Evolutionary conservation across 192 early-diverging fungal species (phyloP).

Genomic region (Coemansia sp.): DNA sequence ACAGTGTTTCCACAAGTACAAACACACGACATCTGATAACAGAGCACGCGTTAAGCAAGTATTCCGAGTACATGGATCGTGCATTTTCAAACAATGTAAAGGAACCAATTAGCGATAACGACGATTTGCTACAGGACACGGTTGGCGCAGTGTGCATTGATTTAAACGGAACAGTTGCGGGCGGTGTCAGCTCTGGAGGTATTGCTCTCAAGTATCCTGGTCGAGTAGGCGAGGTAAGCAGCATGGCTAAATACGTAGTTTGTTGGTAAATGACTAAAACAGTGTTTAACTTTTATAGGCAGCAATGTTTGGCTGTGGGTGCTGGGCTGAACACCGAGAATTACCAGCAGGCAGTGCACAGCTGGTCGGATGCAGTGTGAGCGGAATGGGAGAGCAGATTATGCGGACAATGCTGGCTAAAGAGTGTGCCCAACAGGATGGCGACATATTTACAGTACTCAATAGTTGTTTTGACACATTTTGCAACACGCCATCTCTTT

Average conservation of each 20-base stretch:
- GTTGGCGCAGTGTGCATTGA: slow-evolving; percentile 85
- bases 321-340: slow-evolving; percentile 66
- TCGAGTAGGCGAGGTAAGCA: slow-evolving; percentile 74
- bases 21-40: slow-evolving; percentile 28
- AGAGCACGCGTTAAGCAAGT: slow-evolving; percentile 14
- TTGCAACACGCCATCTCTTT: slow-evolving; percentile 7
- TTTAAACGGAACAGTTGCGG: slow-evolving; percentile 58
- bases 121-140: slow-evolving; percentile 65
- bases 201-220: slow-evolving; percentile 83
- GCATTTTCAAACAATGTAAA: not conserved
- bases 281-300: slow-evolving; percentile 54
- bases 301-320: slow-evolving; percentile 78
- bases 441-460: slow-evolving; percentile 21
- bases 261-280: not conserved
- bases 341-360: slow-evolving; percentile 17
- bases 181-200: slow-evolving; percentile 85
- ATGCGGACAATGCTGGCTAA: slow-evolving; percentile 70
- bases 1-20: slow-evolving; percentile 12
- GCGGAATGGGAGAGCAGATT: slow-evolving; percentile 83
- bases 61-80: slow-evolving; percentile 25
- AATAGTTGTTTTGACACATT: slow-evolving; percentile 20
- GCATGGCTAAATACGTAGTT: not conserved
- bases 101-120: not conserved
- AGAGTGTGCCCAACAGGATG: slow-evolving; percentile 51
- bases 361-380: slow-evolving; percentile 61